Percentiles rank a stretch among this genome's conserved stretches.
Conservation (phyloP, 1,284 basidiomycete genomes). For the Termitomyces sp. region DNA sequence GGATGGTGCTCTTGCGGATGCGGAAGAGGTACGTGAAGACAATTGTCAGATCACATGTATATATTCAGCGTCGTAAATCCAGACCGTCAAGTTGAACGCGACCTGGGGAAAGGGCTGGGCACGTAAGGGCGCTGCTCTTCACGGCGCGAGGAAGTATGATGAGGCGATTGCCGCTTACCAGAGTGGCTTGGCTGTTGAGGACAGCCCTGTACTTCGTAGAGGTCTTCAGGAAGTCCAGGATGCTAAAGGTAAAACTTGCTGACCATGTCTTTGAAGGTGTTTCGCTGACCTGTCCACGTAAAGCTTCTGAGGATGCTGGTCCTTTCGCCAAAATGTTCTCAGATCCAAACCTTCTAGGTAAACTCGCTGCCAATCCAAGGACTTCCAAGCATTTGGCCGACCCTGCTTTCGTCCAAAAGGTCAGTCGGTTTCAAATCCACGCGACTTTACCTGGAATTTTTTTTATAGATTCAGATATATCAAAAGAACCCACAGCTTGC, state of each 20-base stretch:
- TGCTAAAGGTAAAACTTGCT: slow-evolving; percentile 54
- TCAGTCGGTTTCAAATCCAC: slow-evolving; percentile 16
- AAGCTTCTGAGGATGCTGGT: slow-evolving; percentile 40
- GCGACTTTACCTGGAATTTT: neutral
- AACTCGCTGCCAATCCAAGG: slow-evolving; percentile 84
- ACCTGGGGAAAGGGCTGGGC: slow-evolving; percentile 90
- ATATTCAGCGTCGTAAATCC: slow-evolving; percentile 11
- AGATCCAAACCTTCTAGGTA: slow-evolving; percentile 80
- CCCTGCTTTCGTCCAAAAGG: slow-evolving; percentile 72
- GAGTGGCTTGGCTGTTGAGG: slow-evolving; percentile 76
- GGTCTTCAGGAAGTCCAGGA: slow-evolving; percentile 85
- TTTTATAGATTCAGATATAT: slow-evolving; percentile 48
- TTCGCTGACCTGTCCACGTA: slow-evolving; percentile 9
- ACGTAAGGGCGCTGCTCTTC: slow-evolving; percentile 92
- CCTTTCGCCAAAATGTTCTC: slow-evolving; percentile 75
- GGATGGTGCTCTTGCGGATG: slow-evolving; percentile 78
- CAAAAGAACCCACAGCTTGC: slow-evolving; percentile 63
- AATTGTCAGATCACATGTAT: slow-evolving; percentile 12
- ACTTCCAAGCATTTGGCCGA: slow-evolving; percentile 83
- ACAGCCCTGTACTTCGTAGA: slow-evolving; percentile 78
- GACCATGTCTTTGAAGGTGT: neutral
- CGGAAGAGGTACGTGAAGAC: slow-evolving; percentile 68
- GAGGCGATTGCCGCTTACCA: slow-evolving; percentile 85
- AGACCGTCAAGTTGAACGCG: slow-evolving; percentile 78
- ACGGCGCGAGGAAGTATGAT: slow-evolving; percentile 75